These are phyloP conservation scores for Pseudozyma hubeiensis DNA, from an alignment of 1,284 basidiomycete species.

Conservation along the genomic window DNA sequence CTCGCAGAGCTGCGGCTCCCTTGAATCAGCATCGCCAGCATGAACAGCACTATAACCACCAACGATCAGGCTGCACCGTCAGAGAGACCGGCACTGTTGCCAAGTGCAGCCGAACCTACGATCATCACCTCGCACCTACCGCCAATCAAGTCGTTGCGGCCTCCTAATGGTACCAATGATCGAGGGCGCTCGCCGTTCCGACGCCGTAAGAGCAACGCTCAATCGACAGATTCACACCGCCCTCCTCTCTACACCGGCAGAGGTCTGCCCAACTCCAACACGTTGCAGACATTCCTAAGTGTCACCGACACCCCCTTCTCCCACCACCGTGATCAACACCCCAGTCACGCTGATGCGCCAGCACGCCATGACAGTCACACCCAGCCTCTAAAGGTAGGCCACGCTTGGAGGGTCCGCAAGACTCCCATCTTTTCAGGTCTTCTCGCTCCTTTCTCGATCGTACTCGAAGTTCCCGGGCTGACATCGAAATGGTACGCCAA, in stretches of 20 bases:
- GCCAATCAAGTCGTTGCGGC: constrained; percentile 15
- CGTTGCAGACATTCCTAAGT: constrained; percentile 31
- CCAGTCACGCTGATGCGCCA: not conserved
- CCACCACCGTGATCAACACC: not conserved
- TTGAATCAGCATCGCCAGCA: constrained; percentile 1
- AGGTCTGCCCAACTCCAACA: constrained; percentile 11
- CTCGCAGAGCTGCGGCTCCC: not conserved
- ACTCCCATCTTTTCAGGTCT: constrained; percentile 73
- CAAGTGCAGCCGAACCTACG: constrained; percentile 21
- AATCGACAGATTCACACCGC: not conserved
- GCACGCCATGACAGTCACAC: not conserved
- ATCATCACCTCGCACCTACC: constrained; percentile 28
- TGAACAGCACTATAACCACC: not conserved
- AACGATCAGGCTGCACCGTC: not conserved
- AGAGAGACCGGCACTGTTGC: constrained; percentile 19
- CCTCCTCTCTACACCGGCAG: constrained; percentile 4
- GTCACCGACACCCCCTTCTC: constrained; percentile 12
- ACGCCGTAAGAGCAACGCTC: not conserved
- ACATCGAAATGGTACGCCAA: constrained; percentile 59
- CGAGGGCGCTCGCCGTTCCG: constrained; percentile 11
- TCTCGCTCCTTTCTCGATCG: constrained; percentile 80
- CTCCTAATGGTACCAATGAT: not conserved
- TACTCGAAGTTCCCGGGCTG: constrained; percentile 73
- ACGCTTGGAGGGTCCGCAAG: constrained; percentile 36
- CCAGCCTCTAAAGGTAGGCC: not conserved